These are phyloP conservation scores for Claviceps africana DNA, from an alignment of 2,329 filamentous ascomycete species.

Conservation along the genomic window DNA sequence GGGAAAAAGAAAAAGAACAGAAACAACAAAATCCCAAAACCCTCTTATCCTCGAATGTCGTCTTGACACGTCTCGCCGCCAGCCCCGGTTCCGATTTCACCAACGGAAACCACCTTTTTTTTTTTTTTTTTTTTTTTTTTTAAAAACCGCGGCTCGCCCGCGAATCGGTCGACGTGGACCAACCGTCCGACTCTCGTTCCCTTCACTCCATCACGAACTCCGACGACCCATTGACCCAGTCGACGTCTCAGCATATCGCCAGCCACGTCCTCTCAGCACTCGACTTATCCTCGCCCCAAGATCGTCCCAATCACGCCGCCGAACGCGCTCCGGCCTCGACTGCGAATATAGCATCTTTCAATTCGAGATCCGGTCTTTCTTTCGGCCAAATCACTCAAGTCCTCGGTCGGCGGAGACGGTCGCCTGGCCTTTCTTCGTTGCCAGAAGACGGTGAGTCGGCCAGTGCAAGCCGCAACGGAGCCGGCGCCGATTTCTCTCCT, in stretches of 20 bases:
- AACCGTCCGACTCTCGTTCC: slow-evolving; percentile 20
- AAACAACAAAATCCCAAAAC: no score
- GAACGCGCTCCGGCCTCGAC: slow-evolving; percentile 17
- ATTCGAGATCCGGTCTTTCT: slow-evolving; percentile 13
- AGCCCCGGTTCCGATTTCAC: slow-evolving; percentile 2
- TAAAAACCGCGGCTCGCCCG: slow-evolving; percentile 25
- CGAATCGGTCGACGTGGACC: slow-evolving; percentile 29
- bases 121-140: no score
- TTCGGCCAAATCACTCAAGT: slow-evolving; percentile 22
- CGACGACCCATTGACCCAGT: slow-evolving; percentile 51
- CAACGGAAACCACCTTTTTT: slow-evolving; percentile 3
- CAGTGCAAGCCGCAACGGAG: slow-evolving; percentile 12
- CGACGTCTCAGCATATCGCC: slow-evolving; percentile 33
- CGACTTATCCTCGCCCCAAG: slow-evolving; percentile 12
- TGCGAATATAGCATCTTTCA: slow-evolving; percentile 28
- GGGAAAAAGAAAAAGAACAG: no score
- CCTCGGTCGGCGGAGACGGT: slow-evolving; percentile 43
- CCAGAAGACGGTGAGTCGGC: slow-evolving; percentile 14
- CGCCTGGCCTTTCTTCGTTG: slow-evolving; percentile 25
- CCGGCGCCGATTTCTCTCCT: slow-evolving; percentile 6
- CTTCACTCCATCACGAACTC: slow-evolving; percentile 27
- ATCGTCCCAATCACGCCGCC: slow-evolving; percentile 11
- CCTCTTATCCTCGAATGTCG: slow-evolving; percentile 8
- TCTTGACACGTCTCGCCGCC: neutral
- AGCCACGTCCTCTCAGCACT: slow-evolving; percentile 31